Percentiles rank a stretch among this genome's conserved stretches.
Conservation (phyloP, 169 alveolate genomes). For the Cryptosporidium viatorum region DNA sequence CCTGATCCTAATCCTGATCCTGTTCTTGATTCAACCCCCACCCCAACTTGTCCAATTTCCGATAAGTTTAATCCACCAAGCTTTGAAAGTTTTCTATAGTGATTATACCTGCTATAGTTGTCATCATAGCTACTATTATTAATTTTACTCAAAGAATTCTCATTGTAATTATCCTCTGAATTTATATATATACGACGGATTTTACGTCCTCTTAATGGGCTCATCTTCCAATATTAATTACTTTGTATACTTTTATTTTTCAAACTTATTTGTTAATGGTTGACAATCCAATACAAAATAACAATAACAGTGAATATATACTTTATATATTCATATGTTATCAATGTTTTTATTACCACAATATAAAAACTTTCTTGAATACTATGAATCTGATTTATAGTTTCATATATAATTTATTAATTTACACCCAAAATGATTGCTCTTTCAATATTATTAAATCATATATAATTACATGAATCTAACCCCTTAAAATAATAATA, state of each 20-base stretch:
- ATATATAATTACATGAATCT: neutral
- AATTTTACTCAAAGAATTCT: conserved; percentile 25
- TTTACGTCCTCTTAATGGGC: conserved; percentile 74
- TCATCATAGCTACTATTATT: conserved; percentile 39
- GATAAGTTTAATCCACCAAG: neutral
- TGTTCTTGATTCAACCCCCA: too few relatives aligned
- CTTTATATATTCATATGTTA: conserved; percentile 8
- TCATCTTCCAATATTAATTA: conserved; percentile 3
- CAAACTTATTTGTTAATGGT: neutral
- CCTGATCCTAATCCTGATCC: neutral
- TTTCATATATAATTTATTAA: neutral
- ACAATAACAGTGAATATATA: neutral
- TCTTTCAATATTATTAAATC: neutral
- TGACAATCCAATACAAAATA: neutral
- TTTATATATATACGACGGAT: conserved; percentile 53
- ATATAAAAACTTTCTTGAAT: neutral
- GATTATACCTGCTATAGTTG: conserved; percentile 35
- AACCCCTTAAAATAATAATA: too few relatives aligned
- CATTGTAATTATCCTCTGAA: conserved; percentile 48
- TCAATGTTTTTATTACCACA: neutral
- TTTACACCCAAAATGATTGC: neutral
- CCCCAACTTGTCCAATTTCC: conserved; percentile 14
- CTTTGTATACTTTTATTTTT: neutral
- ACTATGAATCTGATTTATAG: neutral
- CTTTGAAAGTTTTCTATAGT: conserved; percentile 49